Percentiles rank a stretch among this genome's conserved stretches.
These are phyloP conservation scores for Rhodosporidiobolus odoratus DNA, from an alignment of 768 basidiomycete genomes.

Conservation along the genomic window DNA sequence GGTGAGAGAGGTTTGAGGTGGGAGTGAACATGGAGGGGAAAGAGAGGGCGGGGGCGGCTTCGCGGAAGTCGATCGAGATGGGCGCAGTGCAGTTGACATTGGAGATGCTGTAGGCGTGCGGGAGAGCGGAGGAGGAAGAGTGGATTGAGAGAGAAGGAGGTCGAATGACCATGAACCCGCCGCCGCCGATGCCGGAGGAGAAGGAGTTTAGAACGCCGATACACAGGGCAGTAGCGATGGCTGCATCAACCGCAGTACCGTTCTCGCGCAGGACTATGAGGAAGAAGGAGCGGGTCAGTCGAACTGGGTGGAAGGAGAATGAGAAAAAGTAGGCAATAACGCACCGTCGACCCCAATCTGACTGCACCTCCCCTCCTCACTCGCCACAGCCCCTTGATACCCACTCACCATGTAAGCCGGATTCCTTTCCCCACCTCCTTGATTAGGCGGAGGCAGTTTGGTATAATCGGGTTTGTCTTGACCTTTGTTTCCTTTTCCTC, in stretches of 20 bases:
- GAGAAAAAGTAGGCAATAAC: not conserved
- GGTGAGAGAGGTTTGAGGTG: not conserved
- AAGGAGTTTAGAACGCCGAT: conserved; percentile 70
- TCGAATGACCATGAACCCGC: conserved; percentile 78
- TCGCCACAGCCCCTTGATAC: conserved; percentile 75
- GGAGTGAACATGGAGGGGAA: conserved; percentile 62
- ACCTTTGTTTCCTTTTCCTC: not conserved
- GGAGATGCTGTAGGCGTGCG: conserved; percentile 26
- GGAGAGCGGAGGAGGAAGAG: conserved; percentile 22
- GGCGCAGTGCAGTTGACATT: conserved; percentile 32
- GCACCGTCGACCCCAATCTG: conserved; percentile 65
- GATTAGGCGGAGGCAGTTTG: conserved; percentile 38
- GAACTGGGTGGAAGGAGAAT: not conserved
- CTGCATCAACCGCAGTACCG: conserved; percentile 87
- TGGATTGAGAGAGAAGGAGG: conserved; percentile 52
- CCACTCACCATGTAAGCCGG: conserved; percentile 61
- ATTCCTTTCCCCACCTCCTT: conserved; percentile 52
- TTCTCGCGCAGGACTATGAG: conserved; percentile 52
- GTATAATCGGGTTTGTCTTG: conserved; percentile 27
- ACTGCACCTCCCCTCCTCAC: conserved; percentile 80
- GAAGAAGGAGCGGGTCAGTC: not conserved
- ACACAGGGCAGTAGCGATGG: conserved; percentile 72
- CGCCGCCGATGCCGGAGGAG: conserved; percentile 55
- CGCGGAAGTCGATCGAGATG: conserved; percentile 70
- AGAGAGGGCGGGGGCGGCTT: conserved; percentile 69